Base-by-base conservation (phyloP, 768 basidiomycete genomes). In the Clathrus columnatus region DNA sequence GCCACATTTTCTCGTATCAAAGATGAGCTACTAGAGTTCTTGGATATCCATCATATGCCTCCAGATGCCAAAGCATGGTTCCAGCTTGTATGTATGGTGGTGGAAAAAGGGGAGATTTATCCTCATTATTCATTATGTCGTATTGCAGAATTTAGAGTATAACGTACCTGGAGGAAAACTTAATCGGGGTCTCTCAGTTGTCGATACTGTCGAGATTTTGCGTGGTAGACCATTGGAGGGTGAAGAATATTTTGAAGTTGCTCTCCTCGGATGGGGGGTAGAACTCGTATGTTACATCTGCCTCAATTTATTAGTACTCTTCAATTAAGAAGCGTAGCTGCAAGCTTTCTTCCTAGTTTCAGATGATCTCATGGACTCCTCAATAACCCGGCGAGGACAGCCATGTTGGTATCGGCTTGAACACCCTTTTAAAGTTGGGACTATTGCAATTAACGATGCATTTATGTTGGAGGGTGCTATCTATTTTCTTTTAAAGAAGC, bases 291-390 rank as follows among this genome's bases (percentile, higher is more conserved):
- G 90, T 78, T n/a, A n/a, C 18, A 24, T 24, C 11, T 36, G 11
- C 36, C 16, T 32, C 30, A 32, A 16, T 36, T 6, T 30, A 36
- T 26, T 5, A 30, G 26, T 18, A 30, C 32, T 23, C 21, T 20
- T n/a, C 41, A 18, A n/a, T 49, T 18, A 5, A 24, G 18, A 14
- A 42, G 32, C 28, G 6, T 63, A 95, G 91, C 81, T 99, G 7
- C 95, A 98, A 84, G 93, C 92, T 0, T 96, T 86, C 72, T 97
- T 98, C 84, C 82, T 98, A 54, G 91, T 96, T 54, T 80, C 91
- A 4, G 91, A 99, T 70, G 95, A 98, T 69, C 93, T 98, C 64
- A 99, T 99, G 96, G 95, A 99, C 67, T 69, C 78, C 18, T 91
- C 88, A 47, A 85, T 98, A 62, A 97, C 95, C 10, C 86, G 95